A percentile compares a stretch with the other conserved stretches of the same genome.
These are phyloP conservation scores for Thalassiosira profunda DNA, from an alignment of 108 stramenopile genomes.

Conservation along the genomic window DNA sequence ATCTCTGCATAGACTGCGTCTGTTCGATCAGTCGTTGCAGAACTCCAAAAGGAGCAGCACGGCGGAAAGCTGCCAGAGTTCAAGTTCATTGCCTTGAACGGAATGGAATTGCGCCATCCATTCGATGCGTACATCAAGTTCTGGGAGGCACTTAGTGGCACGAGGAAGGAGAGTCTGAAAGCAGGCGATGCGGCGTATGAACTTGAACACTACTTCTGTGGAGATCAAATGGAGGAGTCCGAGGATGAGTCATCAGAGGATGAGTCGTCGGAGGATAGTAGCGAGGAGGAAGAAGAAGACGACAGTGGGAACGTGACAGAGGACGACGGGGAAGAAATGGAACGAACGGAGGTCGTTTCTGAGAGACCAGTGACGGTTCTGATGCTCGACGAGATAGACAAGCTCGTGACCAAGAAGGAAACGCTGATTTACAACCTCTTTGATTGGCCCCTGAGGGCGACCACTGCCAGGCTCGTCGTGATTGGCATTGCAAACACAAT, in stretches of 20 bases:
- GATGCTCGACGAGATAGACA: constrained; percentile 97
- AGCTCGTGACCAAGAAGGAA: constrained; percentile 93
- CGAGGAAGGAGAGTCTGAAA: constrained; percentile 43
- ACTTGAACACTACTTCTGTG: constrained; percentile 70
- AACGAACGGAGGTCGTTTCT: constrained; percentile 4
- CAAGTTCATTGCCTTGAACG: constrained; percentile 81
- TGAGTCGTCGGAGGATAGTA: too few species aligned
- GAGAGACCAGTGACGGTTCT: constrained; percentile 59
- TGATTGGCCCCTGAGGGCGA: constrained; percentile 90
- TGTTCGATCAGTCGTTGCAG: constrained; percentile 63
- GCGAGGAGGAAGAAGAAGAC: not conserved
- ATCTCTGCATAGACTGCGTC: constrained; percentile 74
- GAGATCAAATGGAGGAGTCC: constrained; percentile 9
- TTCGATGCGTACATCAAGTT: constrained; percentile 82
- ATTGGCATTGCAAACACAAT: constrained; percentile 99
- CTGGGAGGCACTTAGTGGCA: constrained; percentile 75
- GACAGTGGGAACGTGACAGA: constrained; percentile 6
- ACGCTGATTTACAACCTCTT: constrained; percentile 97
- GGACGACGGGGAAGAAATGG: constrained; percentile 5
- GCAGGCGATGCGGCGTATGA: constrained; percentile 61
- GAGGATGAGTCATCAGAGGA: too few species aligned
- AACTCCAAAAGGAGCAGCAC: constrained; percentile 63
- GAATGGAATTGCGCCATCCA: constrained; percentile 87
- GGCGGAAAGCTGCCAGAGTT: constrained; percentile 69
- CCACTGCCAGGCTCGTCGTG: constrained; percentile 68